Evolutionary conservation across 495 filamentous ascomycete species (phyloP).

Genomic region (Lasiosphaeria hispida): DNA sequence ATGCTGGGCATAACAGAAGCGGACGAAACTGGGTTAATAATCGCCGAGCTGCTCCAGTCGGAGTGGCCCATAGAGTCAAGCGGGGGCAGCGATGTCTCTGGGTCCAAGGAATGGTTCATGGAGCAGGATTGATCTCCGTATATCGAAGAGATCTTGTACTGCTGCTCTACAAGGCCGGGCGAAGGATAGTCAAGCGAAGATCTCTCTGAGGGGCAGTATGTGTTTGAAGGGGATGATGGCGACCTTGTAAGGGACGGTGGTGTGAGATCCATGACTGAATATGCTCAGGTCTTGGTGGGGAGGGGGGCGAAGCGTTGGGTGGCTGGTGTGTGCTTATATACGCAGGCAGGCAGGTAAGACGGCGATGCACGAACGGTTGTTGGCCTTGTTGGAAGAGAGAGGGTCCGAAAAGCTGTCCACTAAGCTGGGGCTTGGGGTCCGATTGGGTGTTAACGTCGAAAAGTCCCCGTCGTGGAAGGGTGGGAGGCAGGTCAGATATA

Average conservation of each 20-base stretch:
- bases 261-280: slow-evolving; percentile 45
- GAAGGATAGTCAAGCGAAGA: slow-evolving; percentile 48
- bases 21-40: slow-evolving; percentile 40
- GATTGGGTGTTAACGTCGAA: slow-evolving; percentile 30
- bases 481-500: slow-evolving; percentile 31
- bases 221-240: slow-evolving; percentile 45
- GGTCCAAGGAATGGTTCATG: slow-evolving; percentile 38
- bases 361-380: slow-evolving; percentile 11
- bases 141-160: slow-evolving; percentile 46
- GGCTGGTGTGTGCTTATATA: slow-evolving; percentile 28
- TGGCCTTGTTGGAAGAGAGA: slow-evolving; percentile 22
- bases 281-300: slow-evolving; percentile 4
- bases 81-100: slow-evolving; percentile 40
- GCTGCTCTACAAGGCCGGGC: slow-evolving; percentile 43
- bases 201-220: slow-evolving; percentile 46
- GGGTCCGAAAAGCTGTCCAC: slow-evolving; percentile 22
- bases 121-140: slow-evolving; percentile 44
- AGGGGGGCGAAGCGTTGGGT: slow-evolving; percentile 20
- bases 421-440: slow-evolving; percentile 23
- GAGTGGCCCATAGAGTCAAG: slow-evolving; percentile 44
- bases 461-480: slow-evolving; percentile 14
- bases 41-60: slow-evolving; percentile 38
- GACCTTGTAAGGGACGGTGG: slow-evolving; percentile 49
- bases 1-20: slow-evolving; percentile 46
- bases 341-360: slow-evolving; percentile 18